phyloP scores from a whole-genome alignment of 306 rosid species.

The Vachellia collinsii region DNA sequence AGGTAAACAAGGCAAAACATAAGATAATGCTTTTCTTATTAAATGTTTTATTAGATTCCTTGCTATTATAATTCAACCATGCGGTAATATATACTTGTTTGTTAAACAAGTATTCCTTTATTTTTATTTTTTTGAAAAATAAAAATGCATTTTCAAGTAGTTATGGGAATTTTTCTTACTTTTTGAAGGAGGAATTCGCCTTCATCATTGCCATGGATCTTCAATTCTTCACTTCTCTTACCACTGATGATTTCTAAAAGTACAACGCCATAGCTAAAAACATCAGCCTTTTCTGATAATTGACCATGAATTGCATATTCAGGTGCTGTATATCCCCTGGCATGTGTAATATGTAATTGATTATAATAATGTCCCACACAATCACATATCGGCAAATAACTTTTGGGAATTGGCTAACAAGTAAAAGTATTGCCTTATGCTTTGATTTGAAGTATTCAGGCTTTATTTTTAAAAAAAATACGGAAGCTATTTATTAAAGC shows the following conservation, averaged over 20 bases:
- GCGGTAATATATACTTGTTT: neutral
- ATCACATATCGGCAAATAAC: neutral
- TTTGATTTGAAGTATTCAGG: too few species aligned
- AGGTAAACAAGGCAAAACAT: neutral
- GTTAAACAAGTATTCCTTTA: too few species aligned
- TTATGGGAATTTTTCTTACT: neutral
- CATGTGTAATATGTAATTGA: neutral
- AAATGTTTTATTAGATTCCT: neutral
- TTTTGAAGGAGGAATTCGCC: neutral
- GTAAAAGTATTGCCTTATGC: neutral
- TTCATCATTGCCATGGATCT: neutral
- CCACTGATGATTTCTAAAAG: neutral
- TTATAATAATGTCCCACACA: neutral
- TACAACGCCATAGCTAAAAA: neutral
- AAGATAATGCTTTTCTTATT: neutral
- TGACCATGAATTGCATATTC: neutral
- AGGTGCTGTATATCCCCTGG: neutral
- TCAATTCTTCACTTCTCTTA: neutral
- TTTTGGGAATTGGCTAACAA: neutral
- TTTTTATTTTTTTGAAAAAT: too few species aligned
- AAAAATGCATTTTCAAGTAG: too few species aligned
- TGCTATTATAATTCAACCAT: neutral
- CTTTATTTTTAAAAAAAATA: too few species aligned
- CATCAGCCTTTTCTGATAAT: neutral
- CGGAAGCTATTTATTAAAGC: neutral